Evolutionary conservation across 2,329 filamentous ascomycete species (phyloP), one percentile per base, ranked within the genome.

Genomic region (Pestalotiopsis sp.): DNA sequence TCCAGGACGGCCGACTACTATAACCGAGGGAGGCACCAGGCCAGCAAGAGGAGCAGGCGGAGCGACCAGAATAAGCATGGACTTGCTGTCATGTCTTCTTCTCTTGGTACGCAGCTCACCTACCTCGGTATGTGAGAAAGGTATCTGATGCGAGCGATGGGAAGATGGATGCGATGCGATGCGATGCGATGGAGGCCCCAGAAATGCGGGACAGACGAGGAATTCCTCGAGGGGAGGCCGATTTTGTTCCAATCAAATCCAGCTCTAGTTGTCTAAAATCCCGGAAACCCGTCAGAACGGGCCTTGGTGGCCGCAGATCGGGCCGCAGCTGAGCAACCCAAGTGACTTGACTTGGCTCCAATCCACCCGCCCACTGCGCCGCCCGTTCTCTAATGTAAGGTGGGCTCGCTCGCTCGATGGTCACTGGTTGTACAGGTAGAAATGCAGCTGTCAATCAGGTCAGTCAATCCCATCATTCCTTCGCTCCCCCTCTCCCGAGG

Each of bases 271-370:
- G 73, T 70, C 71, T 74, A 75, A 36, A 36, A 74, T 69, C 65
- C 72, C 69, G 74, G 73, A 76, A 76, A 77, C 75, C 77, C 77
- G 73, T 73, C 75, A 76, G 75, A 70, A 75, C 70, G 73, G 73
- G 69, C 65, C 70, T 70, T 70, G 69, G 69, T 72, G 76, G 76
- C 74, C 75, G 76, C 76, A 78, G 76, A 72, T 74, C 71, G 72
- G 77, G 77, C 76, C 77, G 77, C 77, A 78, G 77, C 77, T 74
- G 71, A 72, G 72, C 74, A 71, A 66, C 70, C 73, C 71, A 73
- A 75, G 72, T 74, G 77, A 75, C 76, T 76, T 71, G 70, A 36
- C 31, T 62, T 20, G n/a, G 36, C n/a, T 62, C n/a, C n/a, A 62
- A 36, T 36, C 13, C 14, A 39, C 17, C 31, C 31, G 31, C 31